Evolutionary conservation across 2,329 filamentous ascomycete species (phyloP).

Genomic region (Phialocephala sp.): DNA sequence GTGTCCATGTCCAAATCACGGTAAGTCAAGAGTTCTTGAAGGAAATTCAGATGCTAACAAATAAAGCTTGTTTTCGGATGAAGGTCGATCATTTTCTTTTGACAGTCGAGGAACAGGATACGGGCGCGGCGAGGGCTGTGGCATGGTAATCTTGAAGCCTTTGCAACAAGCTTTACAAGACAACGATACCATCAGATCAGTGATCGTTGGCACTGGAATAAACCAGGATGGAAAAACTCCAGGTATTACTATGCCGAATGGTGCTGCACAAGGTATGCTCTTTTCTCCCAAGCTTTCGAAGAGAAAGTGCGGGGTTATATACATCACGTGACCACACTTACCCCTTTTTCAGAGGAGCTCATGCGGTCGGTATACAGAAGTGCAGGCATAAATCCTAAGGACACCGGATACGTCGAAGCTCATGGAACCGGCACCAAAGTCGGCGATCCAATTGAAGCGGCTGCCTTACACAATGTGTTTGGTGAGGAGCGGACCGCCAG

Average conservation of each 20-base stretch:
- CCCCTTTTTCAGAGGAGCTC: conserved; percentile 30
- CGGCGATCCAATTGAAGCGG: conserved; percentile 40
- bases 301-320: neutral
- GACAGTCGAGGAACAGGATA: conserved; percentile 64
- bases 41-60: conserved; percentile 49
- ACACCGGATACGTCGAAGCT: conserved; percentile 37
- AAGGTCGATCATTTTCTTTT: conserved; percentile 54
- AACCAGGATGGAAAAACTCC: conserved; percentile 54
- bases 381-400: conserved; percentile 28
- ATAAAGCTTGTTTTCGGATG: conserved; percentile 44
- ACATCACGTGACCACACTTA: neutral
- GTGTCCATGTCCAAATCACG: conserved; percentile 39
- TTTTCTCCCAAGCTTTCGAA: neutral
- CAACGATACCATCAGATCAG: conserved; percentile 49
- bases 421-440: conserved; percentile 40
- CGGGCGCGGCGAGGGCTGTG: conserved; percentile 66
- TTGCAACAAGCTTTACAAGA: conserved; percentile 52
- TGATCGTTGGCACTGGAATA: conserved; percentile 49
- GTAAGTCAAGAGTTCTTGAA: conserved; percentile 21
- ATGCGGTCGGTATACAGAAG: conserved; percentile 33
- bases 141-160: conserved; percentile 63
- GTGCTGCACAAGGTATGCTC: conserved; percentile 47
- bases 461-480: conserved; percentile 37
- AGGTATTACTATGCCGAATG: conserved; percentile 53
- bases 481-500: conserved; percentile 35